Base-by-base conservation (phyloP, 164 flowering plant genomes). In the Taxillus chinensis region DNA sequence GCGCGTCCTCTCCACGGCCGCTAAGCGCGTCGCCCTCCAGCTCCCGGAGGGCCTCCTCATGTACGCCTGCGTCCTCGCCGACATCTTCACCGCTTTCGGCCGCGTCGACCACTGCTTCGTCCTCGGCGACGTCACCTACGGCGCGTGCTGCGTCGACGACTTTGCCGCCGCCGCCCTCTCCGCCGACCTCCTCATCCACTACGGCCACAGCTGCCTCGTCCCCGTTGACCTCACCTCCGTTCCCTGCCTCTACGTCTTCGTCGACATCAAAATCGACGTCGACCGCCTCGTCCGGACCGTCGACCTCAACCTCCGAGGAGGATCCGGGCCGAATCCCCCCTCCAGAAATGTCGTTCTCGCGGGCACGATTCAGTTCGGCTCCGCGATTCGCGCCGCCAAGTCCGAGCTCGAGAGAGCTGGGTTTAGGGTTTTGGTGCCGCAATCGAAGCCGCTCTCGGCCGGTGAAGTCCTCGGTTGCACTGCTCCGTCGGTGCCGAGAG, bases 391-490 rank as follows among this genome's bases (percentile, higher is more conserved):
- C 10, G 83, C 81, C 4, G 88, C 85, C 1, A 87, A 86, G 70
- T 74, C 82, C 8, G 89, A 79, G 42, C 64, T 93, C 10, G 92
- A 85, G 69, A 75, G 55, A 10, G 61, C 63, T 9, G 96, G 90
- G 15, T 79, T 85, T 66, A 81, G 66, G 71, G 88, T 87, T 55
- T 62, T 79, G 70, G 73, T 90, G 39, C 99, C 99, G 4, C 99
- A 93, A 58, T 70, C 91, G 41, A 87, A 79, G 68, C 99, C 99
- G 0, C 73, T 93, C 41, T 93, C 97, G 0, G 84, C 92, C 3
- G 99, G 97, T 9, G 96, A 90, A 70, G 85, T 93, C 38, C 83
- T 90, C 7, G 98, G 98, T 4, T 93, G 99, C 72, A 93, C 97
- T 0, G 85, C 99, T 0, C 99, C 97, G 0, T 79, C 71, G 8